These are phyloP conservation scores for Alternaria sp. DNA, from an alignment of 2,329 filamentous ascomycete genomes.

Conservation along the genomic window DNA sequence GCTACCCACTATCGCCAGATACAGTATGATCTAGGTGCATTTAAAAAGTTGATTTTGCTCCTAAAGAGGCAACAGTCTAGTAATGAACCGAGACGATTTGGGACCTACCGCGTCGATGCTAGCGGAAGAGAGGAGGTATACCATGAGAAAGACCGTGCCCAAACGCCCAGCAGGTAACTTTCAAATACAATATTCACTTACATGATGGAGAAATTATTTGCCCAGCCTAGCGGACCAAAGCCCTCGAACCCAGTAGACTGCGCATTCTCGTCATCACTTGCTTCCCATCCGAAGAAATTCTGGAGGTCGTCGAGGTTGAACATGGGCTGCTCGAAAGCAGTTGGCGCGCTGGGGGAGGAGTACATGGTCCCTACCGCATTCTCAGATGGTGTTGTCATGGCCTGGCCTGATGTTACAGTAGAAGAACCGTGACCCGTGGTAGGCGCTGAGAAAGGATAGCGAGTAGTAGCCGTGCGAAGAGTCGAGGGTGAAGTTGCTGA, in stretches of 20 bases:
- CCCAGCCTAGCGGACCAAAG: constrained; percentile 39
- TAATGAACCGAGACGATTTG: neutral
- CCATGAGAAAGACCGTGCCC: neutral
- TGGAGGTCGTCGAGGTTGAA: constrained; percentile 42
- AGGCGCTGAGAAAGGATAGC: constrained; percentile 18
- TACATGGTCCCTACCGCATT: constrained; percentile 18
- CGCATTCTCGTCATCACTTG: constrained; percentile 30
- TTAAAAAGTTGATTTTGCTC: neutral
- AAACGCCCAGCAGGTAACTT: neutral
- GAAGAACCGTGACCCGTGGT: constrained; percentile 3
- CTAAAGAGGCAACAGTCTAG: neutral
- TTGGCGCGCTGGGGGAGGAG: constrained; percentile 12
- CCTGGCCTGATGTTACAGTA: constrained; percentile 12
- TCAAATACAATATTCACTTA: constrained; percentile 5
- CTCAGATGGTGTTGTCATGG: constrained; percentile 4
- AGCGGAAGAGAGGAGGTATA: neutral
- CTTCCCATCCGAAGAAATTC: constrained; percentile 43
- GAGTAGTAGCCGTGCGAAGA: constrained; percentile 12
- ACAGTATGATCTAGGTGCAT: neutral
- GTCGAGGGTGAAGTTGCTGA: constrained; percentile 13
- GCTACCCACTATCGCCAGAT: neutral
- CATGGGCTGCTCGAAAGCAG: constrained; percentile 31
- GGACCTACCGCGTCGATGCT: neutral
- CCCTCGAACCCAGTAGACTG: constrained; percentile 38
- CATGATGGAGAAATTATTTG: constrained; percentile 36